Evolutionary conservation across 208 protist species (phyloP), one percentile per base, ranked within the genome.

Genomic region (Pavlovales sp.): DNA sequence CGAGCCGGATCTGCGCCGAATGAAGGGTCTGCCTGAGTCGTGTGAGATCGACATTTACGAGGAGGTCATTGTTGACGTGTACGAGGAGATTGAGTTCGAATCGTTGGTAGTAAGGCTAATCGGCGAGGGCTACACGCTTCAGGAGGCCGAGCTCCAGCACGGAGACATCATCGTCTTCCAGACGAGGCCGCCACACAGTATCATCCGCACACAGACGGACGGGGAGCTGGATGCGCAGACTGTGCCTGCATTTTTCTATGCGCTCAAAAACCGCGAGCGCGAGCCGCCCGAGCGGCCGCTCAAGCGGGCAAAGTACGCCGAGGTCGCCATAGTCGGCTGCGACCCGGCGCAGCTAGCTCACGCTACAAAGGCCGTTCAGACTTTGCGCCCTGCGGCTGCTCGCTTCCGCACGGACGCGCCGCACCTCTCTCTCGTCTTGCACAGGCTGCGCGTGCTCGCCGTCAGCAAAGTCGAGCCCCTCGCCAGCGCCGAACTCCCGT

Each of bases 81-180:
- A 22, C n/a, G n/a, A n/a, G n/a, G n/a, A n/a, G n/a, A n/a, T n/a
- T n/a, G n/a, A n/a, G n/a, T n/a, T n/a, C n/a, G n/a, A n/a, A 75
- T 20, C 79, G 20, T 39, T 11, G 32, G 82, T 92, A n/a, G 47
- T 93, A 42, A 75, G 91, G 77, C 84, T 38, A 26, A 79, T 93
- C 26, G 44, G 40, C n/a, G 81, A 57, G 28, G 46, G 26, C 40
- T 34, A 88, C 46, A 86, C 84, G 8, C 88, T 94, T 37, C 46
- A 34, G 10, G 67, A 90, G 2, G 38, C 75, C 0, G 90, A 93
- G 79, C 88, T 94, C 28, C 36, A 47, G 22, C 84, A 46, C 82
- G 93, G 93, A 41, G 93, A 94, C 91, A 93, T 94, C 47, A 85
- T 94, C 37, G 87, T 90, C 37, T 91, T 91, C 36, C 93, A 94